Base-by-base conservation (phyloP, 2,329 filamentous ascomycete species). In the Hypocreales sp. region DNA sequence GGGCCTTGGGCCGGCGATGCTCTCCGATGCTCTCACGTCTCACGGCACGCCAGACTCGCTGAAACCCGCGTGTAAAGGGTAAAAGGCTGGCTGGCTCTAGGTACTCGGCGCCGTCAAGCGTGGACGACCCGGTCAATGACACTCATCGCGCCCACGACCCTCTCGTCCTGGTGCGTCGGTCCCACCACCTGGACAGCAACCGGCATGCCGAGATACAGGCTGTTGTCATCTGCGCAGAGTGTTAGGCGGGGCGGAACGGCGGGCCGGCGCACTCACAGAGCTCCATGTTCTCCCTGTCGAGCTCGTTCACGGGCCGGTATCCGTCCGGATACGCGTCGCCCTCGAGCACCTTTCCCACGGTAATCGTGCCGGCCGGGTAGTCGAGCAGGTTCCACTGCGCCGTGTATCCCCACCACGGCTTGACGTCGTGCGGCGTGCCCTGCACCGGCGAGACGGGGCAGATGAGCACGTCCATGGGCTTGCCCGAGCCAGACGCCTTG, bases 311-410 rank as follows among this genome's bases (percentile, higher is more conserved):
- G 8, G 33, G 30, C 26, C 31, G 25, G 13, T 34, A 35, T 1
- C 25, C 30, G 10, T 29, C 18, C 8, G 33, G 28, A 20, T 36
- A 37, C 7, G 27, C 33, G 28, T 39, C 37, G 9, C 16, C 30
- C 7, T 18, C 15, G 3, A 35, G 25, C 9, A 35, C 34, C 19
- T 17, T 32, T 3, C 36, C 36, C 2, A 28, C 32, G 14, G 36
- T 34, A 11, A 40, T 16, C 18, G 38, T 35, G 15, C 29, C 36
- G 38, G 25, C 23, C 8, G 75, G 70, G 44, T 77, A 78, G 44
- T 81, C 73, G 2, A 80, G 58, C 22, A 79, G 39, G 41, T 80
- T 81, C 72, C 73, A 80, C 34, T 72, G 64, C 1, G 62, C 53
- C 0, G 72, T 77, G 37, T 80, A 81, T 2, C 62, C 63, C 72